phyloP scores from a whole-genome alignment of 225 moss, liverwort and hornwort genomes.

The Antitrichia curtipendula region DNA sequence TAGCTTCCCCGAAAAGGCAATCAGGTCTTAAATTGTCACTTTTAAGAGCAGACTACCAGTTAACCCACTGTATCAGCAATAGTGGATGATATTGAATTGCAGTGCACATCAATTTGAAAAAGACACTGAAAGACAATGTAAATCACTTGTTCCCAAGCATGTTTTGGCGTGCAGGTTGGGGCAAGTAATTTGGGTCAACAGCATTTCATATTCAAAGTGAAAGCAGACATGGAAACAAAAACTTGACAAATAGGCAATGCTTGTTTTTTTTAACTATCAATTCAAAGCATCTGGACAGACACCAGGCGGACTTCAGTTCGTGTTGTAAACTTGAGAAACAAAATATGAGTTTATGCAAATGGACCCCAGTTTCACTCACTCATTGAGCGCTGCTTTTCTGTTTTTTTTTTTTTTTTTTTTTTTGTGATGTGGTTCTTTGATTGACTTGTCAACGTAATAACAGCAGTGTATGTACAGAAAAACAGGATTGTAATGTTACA shows the following conservation, averaged over 20 bases:
- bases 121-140: too few relatives aligned
- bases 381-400: not conserved
- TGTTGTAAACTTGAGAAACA: not conserved
- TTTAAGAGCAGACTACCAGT: too few relatives aligned
- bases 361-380: slow-evolving; percentile 19
- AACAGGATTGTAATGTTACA: not conserved
- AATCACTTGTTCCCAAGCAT: not conserved
- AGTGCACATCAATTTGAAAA: too few relatives aligned
- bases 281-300: not conserved
- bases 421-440: not conserved
- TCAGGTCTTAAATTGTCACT: too few relatives aligned
- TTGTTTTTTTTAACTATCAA: not conserved
- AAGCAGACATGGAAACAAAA: not conserved
- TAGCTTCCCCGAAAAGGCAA: too few relatives aligned
- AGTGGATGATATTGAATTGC: too few relatives aligned
- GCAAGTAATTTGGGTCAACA: not conserved
- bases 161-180: not conserved
- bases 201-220: not conserved
- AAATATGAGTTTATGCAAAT: not conserved
- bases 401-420: not conserved
- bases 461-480: not conserved
- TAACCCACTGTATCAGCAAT: too few relatives aligned
- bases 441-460: not conserved
- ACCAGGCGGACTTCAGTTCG: not conserved
- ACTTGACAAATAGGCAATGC: not conserved